Conservation (phyloP, 192 early-diverging fungal species). For the Obelidium mucronatum region DNA sequence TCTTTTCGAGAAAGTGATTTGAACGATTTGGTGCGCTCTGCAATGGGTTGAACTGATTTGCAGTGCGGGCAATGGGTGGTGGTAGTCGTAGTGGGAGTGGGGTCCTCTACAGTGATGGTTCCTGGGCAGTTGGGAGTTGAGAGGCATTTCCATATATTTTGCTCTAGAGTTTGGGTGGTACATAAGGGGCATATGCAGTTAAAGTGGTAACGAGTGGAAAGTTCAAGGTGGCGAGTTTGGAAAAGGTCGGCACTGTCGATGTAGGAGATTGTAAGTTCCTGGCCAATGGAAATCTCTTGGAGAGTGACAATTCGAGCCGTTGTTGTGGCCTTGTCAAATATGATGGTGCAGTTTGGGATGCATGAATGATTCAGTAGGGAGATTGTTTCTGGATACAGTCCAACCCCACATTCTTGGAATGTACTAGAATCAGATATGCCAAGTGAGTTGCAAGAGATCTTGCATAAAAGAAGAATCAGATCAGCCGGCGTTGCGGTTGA, state of each 20-base stretch:
- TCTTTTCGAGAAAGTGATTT: background rate
- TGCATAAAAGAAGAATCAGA: background rate
- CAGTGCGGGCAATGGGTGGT: background rate
- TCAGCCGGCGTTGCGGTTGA: background rate
- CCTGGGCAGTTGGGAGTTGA: background rate
- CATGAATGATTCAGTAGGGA: background rate
- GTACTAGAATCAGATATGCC: background rate
- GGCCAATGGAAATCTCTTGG: background rate
- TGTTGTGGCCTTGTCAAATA: background rate
- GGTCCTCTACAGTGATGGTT: background rate
- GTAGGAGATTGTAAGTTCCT: slow-evolving; percentile 5
- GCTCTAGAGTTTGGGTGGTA: background rate
- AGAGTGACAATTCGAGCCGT: background rate
- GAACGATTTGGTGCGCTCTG: background rate
- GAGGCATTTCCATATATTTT: background rate
- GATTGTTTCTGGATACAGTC: background rate
- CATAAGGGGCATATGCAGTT: background rate
- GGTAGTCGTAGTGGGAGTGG: background rate
- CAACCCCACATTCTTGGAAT: background rate
- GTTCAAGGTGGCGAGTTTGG: background rate
- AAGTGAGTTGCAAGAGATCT: background rate
- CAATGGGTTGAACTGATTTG: background rate
- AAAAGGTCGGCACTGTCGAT: background rate
- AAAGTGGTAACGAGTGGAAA: background rate
- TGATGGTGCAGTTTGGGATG: background rate